A percentile compares a stretch with the other conserved stretches of the same genome.
Evolutionary conservation across 352 stramenopile genomes (phyloP).

Genomic region (Phytopythium sindhum): DNA sequence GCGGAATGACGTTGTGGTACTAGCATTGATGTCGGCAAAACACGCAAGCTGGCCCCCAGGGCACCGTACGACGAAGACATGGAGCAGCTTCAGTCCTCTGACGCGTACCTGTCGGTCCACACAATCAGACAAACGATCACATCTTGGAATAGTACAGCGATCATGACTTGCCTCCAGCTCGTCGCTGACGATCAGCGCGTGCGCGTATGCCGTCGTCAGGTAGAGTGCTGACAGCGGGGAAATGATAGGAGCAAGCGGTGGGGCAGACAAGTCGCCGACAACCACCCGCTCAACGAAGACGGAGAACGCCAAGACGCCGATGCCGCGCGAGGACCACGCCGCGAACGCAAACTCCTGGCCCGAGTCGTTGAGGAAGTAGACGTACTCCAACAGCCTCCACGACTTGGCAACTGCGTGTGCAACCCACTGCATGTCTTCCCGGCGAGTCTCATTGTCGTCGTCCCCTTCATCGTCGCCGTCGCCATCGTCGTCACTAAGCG

Average conservation of each 20-base stretch:
- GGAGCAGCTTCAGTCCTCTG: conserved; percentile 28
- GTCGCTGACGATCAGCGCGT: conserved; percentile 37
- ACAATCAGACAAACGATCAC: too few species aligned
- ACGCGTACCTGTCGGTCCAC: conserved; percentile 22
- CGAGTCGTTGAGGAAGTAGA: conserved; percentile 48
- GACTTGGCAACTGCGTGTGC: conserved; percentile 16
- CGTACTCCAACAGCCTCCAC: conserved; percentile 32
- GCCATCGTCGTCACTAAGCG: conserved; percentile 8
- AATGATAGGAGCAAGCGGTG: conserved; percentile 16
- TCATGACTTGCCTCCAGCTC: conserved; percentile 26
- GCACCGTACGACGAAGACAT: conserved; percentile 12
- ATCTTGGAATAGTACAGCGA: too few species aligned
- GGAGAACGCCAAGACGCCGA: conserved; percentile 32
- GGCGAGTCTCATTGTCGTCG: conserved; percentile 11
- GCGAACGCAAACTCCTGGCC: conserved; percentile 57
- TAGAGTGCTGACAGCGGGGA: conserved; percentile 49
- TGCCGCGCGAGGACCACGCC: conserved; percentile 50
- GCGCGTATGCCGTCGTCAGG: conserved; percentile 29
- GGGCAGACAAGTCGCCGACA: not conserved
- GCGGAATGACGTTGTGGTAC: not conserved
- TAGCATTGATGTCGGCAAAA: not conserved
- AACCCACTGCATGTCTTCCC: conserved; percentile 35
- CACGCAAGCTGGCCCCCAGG: conserved; percentile 1
- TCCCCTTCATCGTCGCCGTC: conserved; percentile 23
- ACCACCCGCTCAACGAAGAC: conserved; percentile 19